Evolutionary conservation across 306 rosid species (phyloP).

Genomic region (Gleditsia sinensis): DNA sequence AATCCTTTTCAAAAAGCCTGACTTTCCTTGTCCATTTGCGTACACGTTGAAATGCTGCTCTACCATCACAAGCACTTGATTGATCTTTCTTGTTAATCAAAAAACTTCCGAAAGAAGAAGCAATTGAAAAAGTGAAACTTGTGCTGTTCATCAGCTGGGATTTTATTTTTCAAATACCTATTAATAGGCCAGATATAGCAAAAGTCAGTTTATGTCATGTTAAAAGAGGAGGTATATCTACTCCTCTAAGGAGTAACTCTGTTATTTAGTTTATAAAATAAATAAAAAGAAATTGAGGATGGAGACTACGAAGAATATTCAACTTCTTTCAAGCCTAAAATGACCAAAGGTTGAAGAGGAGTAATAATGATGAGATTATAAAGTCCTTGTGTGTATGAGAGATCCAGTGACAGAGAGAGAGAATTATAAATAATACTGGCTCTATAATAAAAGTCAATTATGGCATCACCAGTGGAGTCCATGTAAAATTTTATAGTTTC

Average conservation of each 20-base stretch:
- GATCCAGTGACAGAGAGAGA: background rate
- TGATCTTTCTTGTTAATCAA: slow-evolving; percentile 64
- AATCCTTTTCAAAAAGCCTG: slow-evolving; percentile 61
- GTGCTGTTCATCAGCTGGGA: slow-evolving; percentile 40
- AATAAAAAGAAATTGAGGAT: background rate
- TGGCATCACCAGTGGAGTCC: slow-evolving; percentile 25
- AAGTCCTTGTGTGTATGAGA: background rate
- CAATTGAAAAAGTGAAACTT: slow-evolving; percentile 69
- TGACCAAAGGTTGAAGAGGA: background rate
- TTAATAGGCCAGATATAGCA: slow-evolving; percentile 33
- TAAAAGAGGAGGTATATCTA: slow-evolving; percentile 7
- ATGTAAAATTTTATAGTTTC: background rate
- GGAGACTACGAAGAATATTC: slow-evolving; percentile 3
- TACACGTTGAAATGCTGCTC: slow-evolving; percentile 61
- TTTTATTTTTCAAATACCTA: slow-evolving; percentile 59
- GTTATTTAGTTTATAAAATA: background rate
- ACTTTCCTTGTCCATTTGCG: slow-evolving; percentile 73
- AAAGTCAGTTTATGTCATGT: slow-evolving; percentile 25
- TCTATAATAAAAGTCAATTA: background rate
- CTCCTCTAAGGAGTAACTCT: slow-evolving; percentile 2
- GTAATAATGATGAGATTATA: background rate
- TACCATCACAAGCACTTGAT: slow-evolving; percentile 55
- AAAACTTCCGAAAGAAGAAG: slow-evolving; percentile 77
- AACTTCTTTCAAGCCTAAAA: background rate
- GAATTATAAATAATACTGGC: slow-evolving; percentile 4